Base-by-base conservation (phyloP, 2,329 filamentous ascomycete genomes). In the Dactylellina parvicollis region DNA sequence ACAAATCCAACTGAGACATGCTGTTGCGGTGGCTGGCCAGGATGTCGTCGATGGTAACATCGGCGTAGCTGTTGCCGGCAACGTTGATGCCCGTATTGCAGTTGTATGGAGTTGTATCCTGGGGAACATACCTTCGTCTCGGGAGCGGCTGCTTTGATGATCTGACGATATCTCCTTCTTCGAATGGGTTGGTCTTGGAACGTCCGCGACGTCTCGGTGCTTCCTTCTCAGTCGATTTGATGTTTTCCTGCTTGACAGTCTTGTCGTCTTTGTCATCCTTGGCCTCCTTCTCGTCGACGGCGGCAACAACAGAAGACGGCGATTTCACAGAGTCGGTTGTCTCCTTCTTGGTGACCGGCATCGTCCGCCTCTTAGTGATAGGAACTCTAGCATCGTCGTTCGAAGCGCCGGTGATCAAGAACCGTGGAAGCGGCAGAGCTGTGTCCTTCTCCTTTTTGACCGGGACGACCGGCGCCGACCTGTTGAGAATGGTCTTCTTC, bases 401-500 rank as follows among this genome's bases (percentile, higher is more conserved):
- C 10, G 69, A 30, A 24, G 69, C 60, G 12, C 62, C 56, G 7
- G 70, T 74, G 20, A 74, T 67, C 50, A 74, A 40, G 38, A 74
- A 74, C 20, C 62, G 44, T 28, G 70, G 70, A 38, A 74, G 70
- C 18, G 70, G 70, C 56, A 69, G 46, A 74, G 70, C 54, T 14
- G 55, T 59, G 12, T 74, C 70, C 49, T 74, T 74, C 70, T 74
- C 70, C 56, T 74, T 74, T 32, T 74, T 74, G 20, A 64, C 55
- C 18, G 46, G 24, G 18, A 46, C 54, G 12, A 55, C 22, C 16
- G 57, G 49, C 16, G 55, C 52, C 42, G 56, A 52, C 40, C 60
- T 61, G 12, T 61, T 50, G 12, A 69, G 56, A 26, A 69, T 59
- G 38, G 54, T 59, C 62, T 69, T 69, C 70, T 69, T 74, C 14